phyloP scores from a whole-genome alignment of 2,329 filamentous ascomycete genomes.

The Xylariaceae sp. region DNA sequence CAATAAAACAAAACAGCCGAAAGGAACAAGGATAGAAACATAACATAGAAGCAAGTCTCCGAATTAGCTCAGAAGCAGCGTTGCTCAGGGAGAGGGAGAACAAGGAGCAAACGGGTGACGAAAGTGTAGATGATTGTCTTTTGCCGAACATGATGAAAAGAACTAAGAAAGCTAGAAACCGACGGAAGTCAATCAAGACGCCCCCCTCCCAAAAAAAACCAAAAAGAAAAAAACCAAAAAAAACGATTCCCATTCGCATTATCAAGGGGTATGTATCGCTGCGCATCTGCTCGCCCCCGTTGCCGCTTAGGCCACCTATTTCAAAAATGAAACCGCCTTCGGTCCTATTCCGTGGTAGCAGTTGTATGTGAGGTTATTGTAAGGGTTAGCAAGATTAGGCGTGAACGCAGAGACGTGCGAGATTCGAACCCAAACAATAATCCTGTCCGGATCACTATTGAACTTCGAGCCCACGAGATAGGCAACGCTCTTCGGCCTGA shows the following conservation, averaged over 20 bases:
- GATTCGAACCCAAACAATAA: slow-evolving; percentile 13
- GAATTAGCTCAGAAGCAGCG: background rate
- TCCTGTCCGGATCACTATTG: slow-evolving; percentile 1
- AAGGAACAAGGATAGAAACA: background rate
- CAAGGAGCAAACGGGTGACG: background rate
- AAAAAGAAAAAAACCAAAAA: no score
- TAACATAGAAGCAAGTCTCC: background rate
- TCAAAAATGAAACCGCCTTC: background rate
- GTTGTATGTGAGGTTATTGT: slow-evolving; percentile 6
- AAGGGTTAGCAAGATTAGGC: background rate
- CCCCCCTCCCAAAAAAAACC: no score
- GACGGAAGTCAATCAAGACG: no score
- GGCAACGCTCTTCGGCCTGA: background rate
- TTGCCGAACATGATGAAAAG: no score
- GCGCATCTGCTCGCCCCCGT: no score
- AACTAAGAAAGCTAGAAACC: no score
- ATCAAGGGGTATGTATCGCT: no score
- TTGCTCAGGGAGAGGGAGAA: background rate
- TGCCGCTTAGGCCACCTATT: no score
- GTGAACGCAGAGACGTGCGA: background rate
- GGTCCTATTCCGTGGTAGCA: slow-evolving; percentile 2
- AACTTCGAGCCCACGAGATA: slow-evolving; percentile 8
- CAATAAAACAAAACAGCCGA: background rate
- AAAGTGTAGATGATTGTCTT: no score
- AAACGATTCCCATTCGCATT: no score